Conservation (phyloP, 2,329 filamentous ascomycete species). For the Phialophora macrospora region DNA sequence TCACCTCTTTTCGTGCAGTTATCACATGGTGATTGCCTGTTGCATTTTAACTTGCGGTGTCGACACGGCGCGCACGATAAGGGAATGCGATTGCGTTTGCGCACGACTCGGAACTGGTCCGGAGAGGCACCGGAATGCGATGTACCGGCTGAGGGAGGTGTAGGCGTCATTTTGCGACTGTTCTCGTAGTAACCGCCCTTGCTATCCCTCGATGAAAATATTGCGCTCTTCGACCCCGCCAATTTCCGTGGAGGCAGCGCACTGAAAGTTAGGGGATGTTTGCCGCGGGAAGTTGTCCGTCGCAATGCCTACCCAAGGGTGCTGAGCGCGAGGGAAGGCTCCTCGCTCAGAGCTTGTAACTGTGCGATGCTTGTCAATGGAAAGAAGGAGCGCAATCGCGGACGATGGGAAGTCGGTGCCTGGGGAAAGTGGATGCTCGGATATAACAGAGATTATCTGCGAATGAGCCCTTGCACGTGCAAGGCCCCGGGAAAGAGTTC, state of each 20-base stretch:
- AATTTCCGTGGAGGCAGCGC: neutral
- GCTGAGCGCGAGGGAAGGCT: neutral
- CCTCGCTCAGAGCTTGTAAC: neutral
- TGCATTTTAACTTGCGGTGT: constrained; percentile 94
- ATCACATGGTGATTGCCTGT: constrained; percentile 86
- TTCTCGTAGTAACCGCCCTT: constrained; percentile 1
- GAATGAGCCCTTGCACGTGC: constrained; percentile 8
- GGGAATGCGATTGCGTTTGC: constrained; percentile 89
- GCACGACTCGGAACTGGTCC: constrained; percentile 84
- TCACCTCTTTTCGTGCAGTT: constrained; percentile 91
- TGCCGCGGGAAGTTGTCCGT: too few species aligned
- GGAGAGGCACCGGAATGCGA: constrained; percentile 75
- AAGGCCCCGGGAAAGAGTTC: neutral
- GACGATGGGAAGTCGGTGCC: constrained; percentile 18
- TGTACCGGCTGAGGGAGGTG: constrained; percentile 76
- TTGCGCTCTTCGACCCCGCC: constrained; percentile 12
- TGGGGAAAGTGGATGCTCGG: constrained; percentile 17
- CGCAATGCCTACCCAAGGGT: constrained; percentile 3
- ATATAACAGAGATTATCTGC: constrained; percentile 28
- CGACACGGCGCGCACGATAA: constrained; percentile 90
- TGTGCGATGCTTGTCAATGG: constrained; percentile 2
- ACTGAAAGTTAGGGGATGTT: neutral
- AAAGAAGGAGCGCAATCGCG: constrained; percentile 4
- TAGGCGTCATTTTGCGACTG: constrained; percentile 66
- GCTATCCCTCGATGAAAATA: constrained; percentile 4